These are phyloP conservation scores for Lathyrus sativus DNA, from an alignment of 306 rosid genomes.

Conservation along the genomic window DNA sequence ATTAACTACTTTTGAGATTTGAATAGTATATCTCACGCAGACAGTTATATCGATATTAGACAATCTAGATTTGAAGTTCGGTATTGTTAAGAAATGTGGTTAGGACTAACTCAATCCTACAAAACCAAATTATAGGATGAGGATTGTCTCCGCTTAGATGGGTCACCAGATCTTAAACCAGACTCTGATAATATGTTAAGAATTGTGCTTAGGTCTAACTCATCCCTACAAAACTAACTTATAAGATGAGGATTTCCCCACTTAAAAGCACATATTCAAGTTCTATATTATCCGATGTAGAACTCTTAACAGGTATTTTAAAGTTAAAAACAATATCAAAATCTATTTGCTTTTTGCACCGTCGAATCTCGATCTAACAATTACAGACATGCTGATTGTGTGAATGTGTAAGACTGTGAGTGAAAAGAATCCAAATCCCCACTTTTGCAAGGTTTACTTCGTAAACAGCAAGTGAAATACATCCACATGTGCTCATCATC, in stretches of 20 bases:
- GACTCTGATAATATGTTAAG: too few species aligned
- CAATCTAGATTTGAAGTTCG: not conserved
- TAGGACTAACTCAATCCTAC: too few species aligned
- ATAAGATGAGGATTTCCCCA: too few species aligned
- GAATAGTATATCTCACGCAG: not conserved
- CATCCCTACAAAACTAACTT: too few species aligned
- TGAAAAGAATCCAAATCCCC: not conserved
- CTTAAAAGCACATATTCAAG: too few species aligned
- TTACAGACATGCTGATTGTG: not conserved
- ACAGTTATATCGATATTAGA: not conserved
- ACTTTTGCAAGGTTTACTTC: not conserved
- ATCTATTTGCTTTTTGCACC: not conserved
- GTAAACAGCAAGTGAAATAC: slow-evolving; percentile 9
- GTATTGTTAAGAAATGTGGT: too few species aligned
- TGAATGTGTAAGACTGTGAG: not conserved
- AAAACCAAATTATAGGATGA: too few species aligned
- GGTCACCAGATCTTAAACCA: too few species aligned
- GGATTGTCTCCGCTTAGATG: too few species aligned
- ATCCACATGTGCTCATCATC: not conserved
- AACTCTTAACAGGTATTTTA: not conserved
- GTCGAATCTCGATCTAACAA: not conserved
- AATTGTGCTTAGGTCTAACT: too few species aligned
- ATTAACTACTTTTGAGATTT: not conserved
- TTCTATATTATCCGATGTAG: too few species aligned
- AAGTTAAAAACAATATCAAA: not conserved